phyloP scores from a whole-genome alignment of 225 moss, liverwort and hornwort species.

The Antitrichia curtipendula region DNA sequence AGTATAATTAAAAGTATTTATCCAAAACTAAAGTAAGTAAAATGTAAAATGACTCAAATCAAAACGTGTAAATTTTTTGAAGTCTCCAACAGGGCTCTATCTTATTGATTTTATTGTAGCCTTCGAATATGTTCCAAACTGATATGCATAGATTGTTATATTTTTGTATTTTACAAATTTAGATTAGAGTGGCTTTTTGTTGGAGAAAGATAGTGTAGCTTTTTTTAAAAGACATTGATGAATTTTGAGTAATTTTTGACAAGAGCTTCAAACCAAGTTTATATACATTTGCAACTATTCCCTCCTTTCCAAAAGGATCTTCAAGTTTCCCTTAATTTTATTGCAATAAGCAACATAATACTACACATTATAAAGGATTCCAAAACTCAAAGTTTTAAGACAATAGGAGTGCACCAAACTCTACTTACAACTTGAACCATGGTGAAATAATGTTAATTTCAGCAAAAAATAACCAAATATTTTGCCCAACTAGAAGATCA shows the following conservation, averaged over 20 bases:
- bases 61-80: neutral
- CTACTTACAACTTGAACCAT: too few species aligned
- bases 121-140: neutral
- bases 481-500: too few species aligned
- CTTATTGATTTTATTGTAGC: neutral
- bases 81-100: rapidly evolving
- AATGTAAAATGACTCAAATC: too few species aligned
- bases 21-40: neutral
- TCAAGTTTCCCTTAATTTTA: too few species aligned
- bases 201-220: neutral
- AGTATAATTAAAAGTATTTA: neutral
- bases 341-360: too few species aligned
- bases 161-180: neutral
- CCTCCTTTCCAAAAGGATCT: too few species aligned
- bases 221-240: neutral
- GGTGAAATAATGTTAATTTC: too few species aligned
- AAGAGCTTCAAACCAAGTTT: neutral
- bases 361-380: too few species aligned
- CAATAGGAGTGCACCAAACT: too few species aligned
- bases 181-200: rapidly evolving
- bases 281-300: neutral
- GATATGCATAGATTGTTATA: too few species aligned
- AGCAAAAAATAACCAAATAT: too few species aligned
- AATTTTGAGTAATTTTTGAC: neutral
- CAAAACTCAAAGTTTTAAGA: too few species aligned